Evolutionary conservation across 2,329 filamentous ascomycete species (phyloP).

Genomic region (Hymenoscyphus occultus): DNA sequence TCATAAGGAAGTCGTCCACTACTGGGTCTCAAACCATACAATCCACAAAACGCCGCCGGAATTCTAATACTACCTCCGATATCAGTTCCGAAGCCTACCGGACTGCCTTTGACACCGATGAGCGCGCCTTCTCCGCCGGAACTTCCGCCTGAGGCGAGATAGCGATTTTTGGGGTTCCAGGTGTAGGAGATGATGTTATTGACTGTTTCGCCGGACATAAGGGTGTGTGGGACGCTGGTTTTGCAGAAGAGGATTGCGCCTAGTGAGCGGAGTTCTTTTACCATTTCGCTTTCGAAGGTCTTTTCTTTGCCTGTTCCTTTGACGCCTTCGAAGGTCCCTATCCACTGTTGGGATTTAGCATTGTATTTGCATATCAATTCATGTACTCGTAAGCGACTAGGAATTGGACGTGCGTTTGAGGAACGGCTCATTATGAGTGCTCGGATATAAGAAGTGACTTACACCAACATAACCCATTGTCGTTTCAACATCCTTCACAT

Average conservation of each 20-base stretch:
- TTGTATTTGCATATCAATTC: background rate
- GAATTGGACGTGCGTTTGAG: background rate
- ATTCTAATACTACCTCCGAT: conserved; percentile 39
- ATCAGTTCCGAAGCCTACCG: conserved; percentile 36
- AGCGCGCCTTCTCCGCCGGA: conserved; percentile 38
- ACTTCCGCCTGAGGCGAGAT: conserved; percentile 32
- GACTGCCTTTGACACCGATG: conserved; percentile 34
- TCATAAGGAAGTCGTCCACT: conserved; percentile 45
- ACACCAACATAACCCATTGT: conserved; percentile 16
- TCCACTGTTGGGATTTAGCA: conserved; percentile 16
- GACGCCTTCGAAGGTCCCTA: conserved; percentile 53
- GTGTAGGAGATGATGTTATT: conserved; percentile 50
- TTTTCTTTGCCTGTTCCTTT: conserved; percentile 39
- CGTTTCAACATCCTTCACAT: conserved; percentile 15
- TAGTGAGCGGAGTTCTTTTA: conserved; percentile 15
- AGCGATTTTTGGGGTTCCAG: conserved; percentile 34
- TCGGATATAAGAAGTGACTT: background rate
- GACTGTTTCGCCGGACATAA: conserved; percentile 49
- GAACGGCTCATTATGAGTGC: background rate
- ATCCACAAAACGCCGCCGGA: conserved; percentile 39
- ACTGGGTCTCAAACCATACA: conserved; percentile 41
- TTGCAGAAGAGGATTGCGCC: conserved; percentile 60
- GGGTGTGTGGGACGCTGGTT: conserved; percentile 59
- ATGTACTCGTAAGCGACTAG: background rate
- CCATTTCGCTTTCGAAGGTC: conserved; percentile 17